Conservation (phyloP, 306 rosid species). For the Citrullus colocynthis region DNA sequence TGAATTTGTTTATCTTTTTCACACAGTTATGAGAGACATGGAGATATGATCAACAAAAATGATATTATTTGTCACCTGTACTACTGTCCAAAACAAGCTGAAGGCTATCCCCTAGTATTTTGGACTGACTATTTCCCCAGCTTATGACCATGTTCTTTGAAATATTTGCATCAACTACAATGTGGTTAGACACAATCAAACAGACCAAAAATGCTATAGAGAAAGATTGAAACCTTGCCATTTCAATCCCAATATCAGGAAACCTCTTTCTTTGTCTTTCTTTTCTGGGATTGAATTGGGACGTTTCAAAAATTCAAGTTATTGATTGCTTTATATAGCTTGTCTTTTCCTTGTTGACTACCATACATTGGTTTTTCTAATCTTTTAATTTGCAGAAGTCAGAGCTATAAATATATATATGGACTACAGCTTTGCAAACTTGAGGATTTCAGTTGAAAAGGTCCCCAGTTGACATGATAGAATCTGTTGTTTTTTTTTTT, state of each 20-base stretch:
- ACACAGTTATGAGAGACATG: neutral
- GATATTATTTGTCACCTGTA: constrained; percentile 31
- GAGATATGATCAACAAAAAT: neutral
- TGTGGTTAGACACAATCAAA: constrained; percentile 14
- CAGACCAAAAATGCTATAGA: constrained; percentile 19
- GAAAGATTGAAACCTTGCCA: constrained; percentile 26
- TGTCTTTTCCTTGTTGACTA: neutral
- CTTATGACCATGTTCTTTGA: constrained; percentile 46
- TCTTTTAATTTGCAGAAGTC: constrained; percentile 6
- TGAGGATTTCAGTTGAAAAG: neutral
- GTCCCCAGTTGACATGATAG: neutral
- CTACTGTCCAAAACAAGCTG: constrained; percentile 52
- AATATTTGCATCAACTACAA: constrained; percentile 30
- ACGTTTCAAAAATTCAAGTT: constrained; percentile 11
- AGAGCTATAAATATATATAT: neutral
- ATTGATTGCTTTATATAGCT: constrained; percentile 29
- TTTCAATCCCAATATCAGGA: constrained; percentile 12
- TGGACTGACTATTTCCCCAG: constrained; percentile 49
- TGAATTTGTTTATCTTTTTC: neutral
- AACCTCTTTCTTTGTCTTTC: neutral
- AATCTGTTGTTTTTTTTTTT: neutral
- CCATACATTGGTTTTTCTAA: neutral
- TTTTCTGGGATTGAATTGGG: constrained; percentile 6
- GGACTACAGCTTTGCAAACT: neutral
- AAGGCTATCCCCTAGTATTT: constrained; percentile 43